Conservation (phyloP, 495 filamentous ascomycete species). For the Aspergillus avenaceus region DNA sequence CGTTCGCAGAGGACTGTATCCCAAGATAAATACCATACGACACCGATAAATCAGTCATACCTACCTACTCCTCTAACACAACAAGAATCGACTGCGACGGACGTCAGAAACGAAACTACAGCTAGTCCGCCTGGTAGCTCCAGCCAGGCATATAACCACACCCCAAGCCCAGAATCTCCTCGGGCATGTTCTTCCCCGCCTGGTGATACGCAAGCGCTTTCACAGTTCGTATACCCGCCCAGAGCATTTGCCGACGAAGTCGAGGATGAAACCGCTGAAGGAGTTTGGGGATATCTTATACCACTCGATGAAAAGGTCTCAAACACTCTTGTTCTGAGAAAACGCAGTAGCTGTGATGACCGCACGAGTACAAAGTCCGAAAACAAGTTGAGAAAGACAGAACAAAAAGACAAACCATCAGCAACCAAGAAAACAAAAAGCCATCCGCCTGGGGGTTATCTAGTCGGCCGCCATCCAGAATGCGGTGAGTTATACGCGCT, state of each 20-base stretch:
- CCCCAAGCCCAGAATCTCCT: conserved; percentile 53
- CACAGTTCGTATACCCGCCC: conserved; percentile 75
- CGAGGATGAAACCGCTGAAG: conserved; percentile 73
- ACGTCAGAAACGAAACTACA: conserved; percentile 65
- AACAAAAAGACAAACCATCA: conserved; percentile 6
- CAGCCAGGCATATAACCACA: conserved; percentile 50
- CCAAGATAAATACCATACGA: conserved; percentile 52
- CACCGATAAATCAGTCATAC: conserved; percentile 59
- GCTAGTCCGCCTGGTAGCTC: conserved; percentile 65
- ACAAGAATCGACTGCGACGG: conserved; percentile 56
- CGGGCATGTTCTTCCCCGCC: conserved; percentile 67
- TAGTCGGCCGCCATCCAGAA: conserved; percentile 90
- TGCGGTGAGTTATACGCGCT: conserved; percentile 63
- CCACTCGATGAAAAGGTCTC: conserved; percentile 68
- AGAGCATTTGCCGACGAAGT: conserved; percentile 75
- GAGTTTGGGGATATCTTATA: conserved; percentile 93
- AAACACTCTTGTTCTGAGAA: conserved; percentile 69
- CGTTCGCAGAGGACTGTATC: conserved; percentile 49
- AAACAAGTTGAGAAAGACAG: conserved; percentile 32
- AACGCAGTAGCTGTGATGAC: conserved; percentile 59
- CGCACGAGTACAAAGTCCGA: conserved; percentile 44
- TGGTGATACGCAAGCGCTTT: conserved; percentile 61
- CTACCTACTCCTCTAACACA: conserved; percentile 83
- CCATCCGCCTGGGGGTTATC: conserved; percentile 73
- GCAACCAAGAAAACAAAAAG: conserved; percentile 25